Percentiles rank a stretch among this genome's conserved stretches.
phyloP scores from a whole-genome alignment of 495 filamentous ascomycete species.

The Hamigera avellanea region DNA sequence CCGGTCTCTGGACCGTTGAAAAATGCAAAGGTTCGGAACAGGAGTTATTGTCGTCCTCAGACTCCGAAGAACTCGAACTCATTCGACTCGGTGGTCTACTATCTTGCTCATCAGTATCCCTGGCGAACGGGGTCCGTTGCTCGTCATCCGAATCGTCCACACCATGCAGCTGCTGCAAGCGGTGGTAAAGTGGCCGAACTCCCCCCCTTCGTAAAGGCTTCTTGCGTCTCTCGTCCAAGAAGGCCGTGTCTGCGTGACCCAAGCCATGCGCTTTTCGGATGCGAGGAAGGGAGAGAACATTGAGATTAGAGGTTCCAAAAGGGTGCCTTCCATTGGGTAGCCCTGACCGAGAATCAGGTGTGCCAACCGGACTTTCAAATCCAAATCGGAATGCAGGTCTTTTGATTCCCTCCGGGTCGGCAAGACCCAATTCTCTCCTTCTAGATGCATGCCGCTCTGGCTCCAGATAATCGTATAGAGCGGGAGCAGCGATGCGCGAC shows the following conservation, averaged over 20 bases:
- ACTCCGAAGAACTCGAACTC: slow-evolving; percentile 53
- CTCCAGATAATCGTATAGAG: slow-evolving; percentile 76
- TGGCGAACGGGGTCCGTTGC: slow-evolving; percentile 42
- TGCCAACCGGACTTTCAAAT: slow-evolving; percentile 44
- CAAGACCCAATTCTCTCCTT: slow-evolving; percentile 64
- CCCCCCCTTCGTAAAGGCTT: slow-evolving; percentile 39
- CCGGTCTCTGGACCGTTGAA: slow-evolving; percentile 1
- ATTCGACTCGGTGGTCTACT: slow-evolving; percentile 71
- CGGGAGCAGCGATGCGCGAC: slow-evolving; percentile 67
- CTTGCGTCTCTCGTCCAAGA: slow-evolving; percentile 66
- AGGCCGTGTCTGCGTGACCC: slow-evolving; percentile 52
- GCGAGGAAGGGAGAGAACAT: slow-evolving; percentile 55
- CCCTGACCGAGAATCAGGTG: slow-evolving; percentile 51
- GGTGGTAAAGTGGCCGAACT: slow-evolving; percentile 46
- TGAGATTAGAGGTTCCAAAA: slow-evolving; percentile 30
- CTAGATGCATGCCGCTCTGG: slow-evolving; percentile 65
- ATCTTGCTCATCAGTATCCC: slow-evolving; percentile 73
- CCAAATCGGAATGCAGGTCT: slow-evolving; percentile 35
- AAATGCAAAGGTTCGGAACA: slow-evolving; percentile 14
- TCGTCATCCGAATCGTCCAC: slow-evolving; percentile 55
- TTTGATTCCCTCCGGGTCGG: slow-evolving; percentile 50
- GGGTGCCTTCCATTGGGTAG: slow-evolving; percentile 18
- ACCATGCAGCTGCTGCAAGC: slow-evolving; percentile 42
- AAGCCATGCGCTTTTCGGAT: slow-evolving; percentile 55
- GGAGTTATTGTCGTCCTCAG: slow-evolving; percentile 50